phyloP scores from a whole-genome alignment of 2,329 filamentous ascomycete species.

The Xylaria sp. region DNA sequence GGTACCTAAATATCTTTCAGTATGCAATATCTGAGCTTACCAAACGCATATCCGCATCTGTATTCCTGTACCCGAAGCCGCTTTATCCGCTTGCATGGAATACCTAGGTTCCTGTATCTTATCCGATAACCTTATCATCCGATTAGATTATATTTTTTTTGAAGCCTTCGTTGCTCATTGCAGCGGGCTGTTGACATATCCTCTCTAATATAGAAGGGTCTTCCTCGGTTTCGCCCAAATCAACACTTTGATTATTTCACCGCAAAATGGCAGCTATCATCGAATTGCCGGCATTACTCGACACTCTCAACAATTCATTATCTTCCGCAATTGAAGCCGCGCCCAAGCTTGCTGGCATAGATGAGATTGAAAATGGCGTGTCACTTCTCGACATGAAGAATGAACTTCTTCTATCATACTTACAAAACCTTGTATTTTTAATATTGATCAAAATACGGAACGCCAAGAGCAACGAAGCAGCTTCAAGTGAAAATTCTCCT shows the following conservation, averaged over 20 bases:
- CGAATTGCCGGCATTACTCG: constrained; percentile 62
- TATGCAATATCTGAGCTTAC: neutral
- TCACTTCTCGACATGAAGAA: constrained; percentile 96
- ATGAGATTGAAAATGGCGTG: constrained; percentile 85
- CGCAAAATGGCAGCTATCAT: constrained; percentile 60
- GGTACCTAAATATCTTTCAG: no score
- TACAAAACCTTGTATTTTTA: constrained; percentile 92
- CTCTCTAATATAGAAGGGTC: constrained; percentile 7
- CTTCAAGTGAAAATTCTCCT: constrained; percentile 49
- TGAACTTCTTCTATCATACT: constrained; percentile 94
- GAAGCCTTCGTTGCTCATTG: neutral
- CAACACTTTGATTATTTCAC: neutral
- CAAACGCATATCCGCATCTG: neutral
- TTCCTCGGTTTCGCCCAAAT: constrained; percentile 2
- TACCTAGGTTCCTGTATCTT: neutral
- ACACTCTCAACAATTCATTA: constrained; percentile 68
- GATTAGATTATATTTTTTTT: constrained; percentile 29
- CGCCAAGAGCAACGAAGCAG: constrained; percentile 48
- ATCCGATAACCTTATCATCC: constrained; percentile 16
- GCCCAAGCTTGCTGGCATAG: constrained; percentile 69
- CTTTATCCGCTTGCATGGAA: neutral
- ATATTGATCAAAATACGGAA: constrained; percentile 83
- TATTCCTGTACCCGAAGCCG: neutral
- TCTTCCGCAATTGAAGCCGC: constrained; percentile 74
- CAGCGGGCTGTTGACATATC: neutral